Base-by-base conservation (phyloP, 768 basidiomycete genomes). In the Rubroboletus satanas region DNA sequence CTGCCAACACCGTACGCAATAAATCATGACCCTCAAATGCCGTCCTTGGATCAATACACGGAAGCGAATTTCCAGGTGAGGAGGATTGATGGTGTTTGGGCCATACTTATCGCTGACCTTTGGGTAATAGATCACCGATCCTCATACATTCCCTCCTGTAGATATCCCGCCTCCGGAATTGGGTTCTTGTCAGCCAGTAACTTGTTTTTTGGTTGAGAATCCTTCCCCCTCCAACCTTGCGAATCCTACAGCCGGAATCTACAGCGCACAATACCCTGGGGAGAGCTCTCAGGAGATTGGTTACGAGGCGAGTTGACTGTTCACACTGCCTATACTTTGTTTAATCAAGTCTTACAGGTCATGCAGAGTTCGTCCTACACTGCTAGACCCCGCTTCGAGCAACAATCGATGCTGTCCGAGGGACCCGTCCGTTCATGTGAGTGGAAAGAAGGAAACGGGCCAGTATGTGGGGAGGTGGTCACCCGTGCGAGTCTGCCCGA, bases 361-460 rank as follows among this genome's bases (percentile, higher is more conserved):
- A 7, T 12, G 10, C 53, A 45, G 28, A 26, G 1, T 47, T 32
- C 35, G 0, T 1, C 14, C 5, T n/a, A 14, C 7, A 12, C n/a
- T 10, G 7, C 15, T 3, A 14, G 4, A 15, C 18, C 14, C 23
- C 7, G 33, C 6, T n/a, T 7, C 26, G 44, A 35, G 21, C 52
- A 39, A 17, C 57, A 45, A 11, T 5, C 12, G 21, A 26, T 9
- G 0, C 28, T 14, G 7, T 29, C 36, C 8, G 32, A 31, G 15
- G 7, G 3, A 14, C 21, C 32, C 1, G 1, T 36, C 28, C 0
- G 12, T 18, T 1, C 0, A 2, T 66, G 66, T 35, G 0, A 37
- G 14, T 68, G 66, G 66, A 18, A 9, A 18, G 0, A 12, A 3
- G 37, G 5, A 9, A 31, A 51, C 5, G 58, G 56, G 5, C 5